These are phyloP conservation scores for Oxytropis ochrocephala DNA, from an alignment of 306 rosid species.

Conservation along the genomic window DNA sequence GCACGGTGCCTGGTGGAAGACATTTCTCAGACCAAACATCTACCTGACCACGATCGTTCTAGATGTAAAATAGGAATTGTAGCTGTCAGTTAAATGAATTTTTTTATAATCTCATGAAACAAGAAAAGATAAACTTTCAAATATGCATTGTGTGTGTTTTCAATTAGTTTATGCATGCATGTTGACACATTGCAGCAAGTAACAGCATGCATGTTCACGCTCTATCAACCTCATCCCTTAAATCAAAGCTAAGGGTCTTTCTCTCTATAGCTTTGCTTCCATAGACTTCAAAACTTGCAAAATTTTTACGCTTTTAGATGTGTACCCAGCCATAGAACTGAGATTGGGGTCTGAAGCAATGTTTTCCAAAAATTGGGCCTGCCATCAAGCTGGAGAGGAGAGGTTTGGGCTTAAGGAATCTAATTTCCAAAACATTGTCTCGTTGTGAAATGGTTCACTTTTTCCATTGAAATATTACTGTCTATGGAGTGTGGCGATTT, in stretches of 20 bases:
- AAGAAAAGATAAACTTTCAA: background rate
- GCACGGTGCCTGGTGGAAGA: conserved; percentile 92
- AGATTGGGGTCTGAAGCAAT: background rate
- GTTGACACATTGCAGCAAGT: background rate
- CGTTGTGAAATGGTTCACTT: background rate
- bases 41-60: conserved; percentile 89
- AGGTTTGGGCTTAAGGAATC: background rate
- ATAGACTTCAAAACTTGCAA: background rate
- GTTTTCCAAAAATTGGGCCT: background rate
- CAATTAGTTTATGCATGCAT: conserved; percentile 1
- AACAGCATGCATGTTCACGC: background rate
- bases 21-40: conserved; percentile 99
- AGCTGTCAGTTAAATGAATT: conserved; percentile 25
- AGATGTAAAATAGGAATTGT: conserved; percentile 17
- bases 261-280: background rate
- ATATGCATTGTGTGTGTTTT: background rate
- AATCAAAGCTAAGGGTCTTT: background rate
- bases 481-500: background rate
- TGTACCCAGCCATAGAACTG: background rate
- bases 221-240: background rate
- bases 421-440: background rate
- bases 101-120: background rate
- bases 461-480: background rate
- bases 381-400: background rate
- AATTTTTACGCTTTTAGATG: background rate